Base-by-base conservation (phyloP, 169 alveolate species). In the Cryptosporidium ryanae region DNA sequence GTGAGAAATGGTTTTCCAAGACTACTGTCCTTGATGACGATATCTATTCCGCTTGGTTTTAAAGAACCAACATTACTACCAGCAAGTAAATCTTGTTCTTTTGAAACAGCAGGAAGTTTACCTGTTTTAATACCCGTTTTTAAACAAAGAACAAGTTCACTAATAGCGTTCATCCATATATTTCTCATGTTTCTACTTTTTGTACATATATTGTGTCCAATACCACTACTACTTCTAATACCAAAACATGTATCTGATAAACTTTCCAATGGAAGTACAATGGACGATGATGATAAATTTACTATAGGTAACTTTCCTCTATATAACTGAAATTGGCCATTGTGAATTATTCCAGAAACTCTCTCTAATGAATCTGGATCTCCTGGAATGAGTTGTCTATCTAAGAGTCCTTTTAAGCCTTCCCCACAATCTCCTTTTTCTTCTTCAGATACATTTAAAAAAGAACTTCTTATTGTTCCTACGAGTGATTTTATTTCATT, bases 331-430 rank as follows among this genome's bases (percentile, higher is more conserved):
- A 76, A 76, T n/a, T 61, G 57, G 4, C 71, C 71, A 18, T 76
- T n/a, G 38, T 76, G 87, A 27, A 76, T 59, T 1, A 76, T 31
- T 38, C 87, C 87, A 23, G 87, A 59, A 34, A 76, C 87, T 76
- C 71, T 76, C 13, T 76, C 87, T 63, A 76, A 29, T 23, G 87
- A 67, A 59, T 76, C 87, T 44, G 87, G 87, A 59, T 76, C 87
- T 15, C 87, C 87, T 21, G 87, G 71, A 4, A 76, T 38, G 8
- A 76, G 63, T 50, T 76, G 87, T 61, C 76, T 76, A n/a, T 76
- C 87, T 25, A 76, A 27, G 2, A 76, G 52, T 18, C 87, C 87
- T 13, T 61, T 76, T 76, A 76, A 27, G 6, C 87, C 87, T 31
- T 76, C 87, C 1, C 87, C 87, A 3, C 87, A 76, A n/a, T 21